These are phyloP conservation scores for Phytophthora quininea DNA, from an alignment of 352 stramenopile species.

Conservation along the genomic window DNA sequence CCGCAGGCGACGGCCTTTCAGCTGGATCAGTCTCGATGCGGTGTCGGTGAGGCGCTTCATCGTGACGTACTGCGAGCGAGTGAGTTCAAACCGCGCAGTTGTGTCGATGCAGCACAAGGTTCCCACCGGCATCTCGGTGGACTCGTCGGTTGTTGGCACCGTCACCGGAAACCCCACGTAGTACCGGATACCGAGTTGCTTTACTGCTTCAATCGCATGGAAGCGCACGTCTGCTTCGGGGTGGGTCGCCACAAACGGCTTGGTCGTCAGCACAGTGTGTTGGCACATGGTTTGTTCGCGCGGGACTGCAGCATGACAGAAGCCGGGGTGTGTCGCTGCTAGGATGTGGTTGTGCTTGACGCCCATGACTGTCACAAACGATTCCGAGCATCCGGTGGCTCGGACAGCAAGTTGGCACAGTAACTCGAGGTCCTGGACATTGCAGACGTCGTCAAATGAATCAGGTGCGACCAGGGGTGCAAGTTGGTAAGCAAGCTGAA, in stretches of 20 bases:
- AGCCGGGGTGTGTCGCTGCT: slow-evolving; percentile 27
- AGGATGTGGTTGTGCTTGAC: slow-evolving; percentile 40
- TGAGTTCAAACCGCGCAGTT: slow-evolving; percentile 32
- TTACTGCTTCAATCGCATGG: slow-evolving; percentile 25
- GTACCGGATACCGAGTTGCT: slow-evolving; percentile 28
- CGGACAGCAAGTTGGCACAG: slow-evolving; percentile 38
- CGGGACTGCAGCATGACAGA: slow-evolving; percentile 26
- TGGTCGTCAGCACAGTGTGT: slow-evolving; percentile 39
- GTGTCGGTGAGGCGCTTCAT: slow-evolving; percentile 39
- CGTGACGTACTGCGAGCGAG: slow-evolving; percentile 39
- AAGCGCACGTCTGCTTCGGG: slow-evolving; percentile 47
- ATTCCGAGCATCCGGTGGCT: slow-evolving; percentile 27
- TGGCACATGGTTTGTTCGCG: slow-evolving; percentile 46
- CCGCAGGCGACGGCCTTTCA: slow-evolving; percentile 31
- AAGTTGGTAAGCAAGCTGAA: slow-evolving; percentile 35
- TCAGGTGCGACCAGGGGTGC: slow-evolving; percentile 21
- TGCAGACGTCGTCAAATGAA: slow-evolving; percentile 22
- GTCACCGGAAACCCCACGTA: slow-evolving; percentile 49
- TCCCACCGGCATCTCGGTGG: slow-evolving; percentile 38
- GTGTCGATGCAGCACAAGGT: slow-evolving; percentile 48
- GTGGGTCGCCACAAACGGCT: slow-evolving; percentile 35
- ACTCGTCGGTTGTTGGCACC: slow-evolving; percentile 6
- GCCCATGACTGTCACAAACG: slow-evolving; percentile 42
- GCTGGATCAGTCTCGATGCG: slow-evolving; percentile 36
- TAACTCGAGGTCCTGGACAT: slow-evolving; percentile 31